A percentile compares a stretch with the other conserved stretches of the same genome.
phyloP scores from a whole-genome alignment of 2,329 filamentous ascomycete genomes.

The Hymenoscyphus occultus region DNA sequence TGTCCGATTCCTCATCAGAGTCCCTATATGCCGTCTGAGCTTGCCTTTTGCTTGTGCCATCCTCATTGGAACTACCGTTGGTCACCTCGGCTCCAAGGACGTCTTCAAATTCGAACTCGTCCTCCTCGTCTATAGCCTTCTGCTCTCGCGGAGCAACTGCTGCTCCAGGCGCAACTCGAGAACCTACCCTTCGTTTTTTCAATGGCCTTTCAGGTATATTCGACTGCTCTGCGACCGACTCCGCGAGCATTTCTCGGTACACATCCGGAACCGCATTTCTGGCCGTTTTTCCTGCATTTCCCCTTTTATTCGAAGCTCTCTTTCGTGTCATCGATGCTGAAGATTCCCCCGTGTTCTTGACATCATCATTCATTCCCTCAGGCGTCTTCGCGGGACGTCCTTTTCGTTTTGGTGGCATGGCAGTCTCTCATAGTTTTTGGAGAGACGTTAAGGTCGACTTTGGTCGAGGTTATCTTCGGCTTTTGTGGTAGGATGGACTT shows the following conservation, averaged over 20 bases:
- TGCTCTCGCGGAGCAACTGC: slow-evolving; percentile 19
- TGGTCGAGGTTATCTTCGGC: not conserved
- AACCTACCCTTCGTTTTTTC: slow-evolving; percentile 36
- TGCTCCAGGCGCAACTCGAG: slow-evolving; percentile 13
- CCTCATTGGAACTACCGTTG: slow-evolving; percentile 9
- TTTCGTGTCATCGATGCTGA: not conserved
- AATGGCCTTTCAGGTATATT: slow-evolving; percentile 36
- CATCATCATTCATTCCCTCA: not conserved
- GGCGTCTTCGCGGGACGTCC: slow-evolving; percentile 12
- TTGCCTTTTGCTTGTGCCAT: slow-evolving; percentile 15
- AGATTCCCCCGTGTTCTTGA: slow-evolving; percentile 12
- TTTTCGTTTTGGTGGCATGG: slow-evolving; percentile 23
- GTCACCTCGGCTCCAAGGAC: slow-evolving; percentile 19
- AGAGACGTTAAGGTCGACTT: not conserved
- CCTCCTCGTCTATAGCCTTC: slow-evolving; percentile 19
- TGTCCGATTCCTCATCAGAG: slow-evolving; percentile 52
- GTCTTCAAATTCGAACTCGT: slow-evolving; percentile 36
- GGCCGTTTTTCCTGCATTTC: slow-evolving; percentile 19
- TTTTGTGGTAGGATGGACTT: not conserved
- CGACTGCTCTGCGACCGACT: slow-evolving; percentile 37
- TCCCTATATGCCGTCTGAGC: slow-evolving; percentile 43
- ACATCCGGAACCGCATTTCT: slow-evolving; percentile 39
- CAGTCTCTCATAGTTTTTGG: slow-evolving; percentile 5
- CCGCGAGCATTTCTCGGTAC: slow-evolving; percentile 45
- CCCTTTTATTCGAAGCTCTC: slow-evolving; percentile 10